phyloP scores from a whole-genome alignment of 768 basidiomycete genomes.

The Russula sp. region DNA sequence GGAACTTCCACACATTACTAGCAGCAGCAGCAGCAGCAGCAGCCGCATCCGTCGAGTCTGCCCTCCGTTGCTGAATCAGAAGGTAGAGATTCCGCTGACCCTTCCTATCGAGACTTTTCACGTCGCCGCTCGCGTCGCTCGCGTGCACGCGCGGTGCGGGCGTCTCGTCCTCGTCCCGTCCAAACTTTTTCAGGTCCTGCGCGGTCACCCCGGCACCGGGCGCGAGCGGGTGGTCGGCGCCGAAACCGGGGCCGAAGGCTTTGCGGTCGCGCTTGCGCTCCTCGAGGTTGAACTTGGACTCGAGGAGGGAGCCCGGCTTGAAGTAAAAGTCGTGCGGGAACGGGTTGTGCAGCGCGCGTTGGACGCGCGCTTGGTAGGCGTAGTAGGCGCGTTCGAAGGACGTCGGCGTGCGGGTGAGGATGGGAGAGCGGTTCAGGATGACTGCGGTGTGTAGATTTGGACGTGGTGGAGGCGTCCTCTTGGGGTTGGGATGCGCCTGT shows the following conservation, averaged over 20 bases:
- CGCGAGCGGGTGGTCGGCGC: slow-evolving; percentile 22
- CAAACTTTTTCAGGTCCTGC: slow-evolving; percentile 23
- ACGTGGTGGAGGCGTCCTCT: slow-evolving; percentile 16
- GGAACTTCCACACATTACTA: slow-evolving; percentile 65
- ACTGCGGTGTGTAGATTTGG: slow-evolving; percentile 51
- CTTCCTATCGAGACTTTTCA: slow-evolving; percentile 72
- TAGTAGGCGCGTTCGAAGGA: slow-evolving; percentile 78
- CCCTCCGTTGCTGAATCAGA: slow-evolving; percentile 49
- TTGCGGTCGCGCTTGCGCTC: slow-evolving; percentile 64
- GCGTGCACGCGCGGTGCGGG: slow-evolving; percentile 55
- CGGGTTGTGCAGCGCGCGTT: slow-evolving; percentile 81
- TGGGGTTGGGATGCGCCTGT: slow-evolving; percentile 6
- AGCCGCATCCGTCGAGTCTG: slow-evolving; percentile 32
- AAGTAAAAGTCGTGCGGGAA: slow-evolving; percentile 91
- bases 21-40: slow-evolving; percentile 36
- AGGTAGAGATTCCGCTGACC: slow-evolving; percentile 87
- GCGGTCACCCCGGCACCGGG: slow-evolving; percentile 19
- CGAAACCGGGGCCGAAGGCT: slow-evolving; percentile 67
- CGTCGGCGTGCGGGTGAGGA: slow-evolving; percentile 64
- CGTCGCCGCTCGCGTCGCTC: slow-evolving; percentile 54
- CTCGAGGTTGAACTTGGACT: slow-evolving; percentile 72
- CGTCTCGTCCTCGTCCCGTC: slow-evolving; percentile 53
- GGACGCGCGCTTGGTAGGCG: slow-evolving; percentile 76
- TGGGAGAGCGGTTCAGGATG: slow-evolving; percentile 72
- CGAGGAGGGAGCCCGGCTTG: slow-evolving; percentile 82